Evolutionary conservation across 2,329 filamentous ascomycete species (phyloP).

Genomic region (Dothideomycetes sp.): DNA sequence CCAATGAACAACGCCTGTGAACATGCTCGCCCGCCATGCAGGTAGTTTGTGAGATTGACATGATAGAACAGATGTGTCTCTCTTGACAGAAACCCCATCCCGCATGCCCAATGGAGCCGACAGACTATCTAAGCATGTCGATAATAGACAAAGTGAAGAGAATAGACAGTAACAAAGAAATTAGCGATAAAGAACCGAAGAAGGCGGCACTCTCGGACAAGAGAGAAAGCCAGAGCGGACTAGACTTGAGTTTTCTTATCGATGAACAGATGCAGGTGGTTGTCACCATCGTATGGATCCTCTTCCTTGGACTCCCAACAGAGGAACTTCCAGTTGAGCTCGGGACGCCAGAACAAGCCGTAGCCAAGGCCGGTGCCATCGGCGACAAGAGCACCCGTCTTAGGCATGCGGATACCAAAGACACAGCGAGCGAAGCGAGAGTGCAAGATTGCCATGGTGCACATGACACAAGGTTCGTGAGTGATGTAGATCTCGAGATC

Average conservation of each 20-base stretch:
- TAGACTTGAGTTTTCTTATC: slow-evolving; percentile 12
- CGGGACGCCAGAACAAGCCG: slow-evolving; percentile 57
- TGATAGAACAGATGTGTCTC: no score
- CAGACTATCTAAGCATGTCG: slow-evolving; percentile 13
- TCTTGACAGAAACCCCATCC: slow-evolving; percentile 3
- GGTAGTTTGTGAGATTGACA: no score
- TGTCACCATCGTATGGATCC: slow-evolving; percentile 13
- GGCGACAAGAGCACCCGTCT: slow-evolving; percentile 74
- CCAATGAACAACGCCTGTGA: no score
- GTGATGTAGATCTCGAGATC: slow-evolving; percentile 89
- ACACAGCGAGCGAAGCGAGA: slow-evolving; percentile 82
- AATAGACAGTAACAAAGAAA: slow-evolving; percentile 1
- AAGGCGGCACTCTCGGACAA: neutral
- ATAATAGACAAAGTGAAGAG: slow-evolving; percentile 11
- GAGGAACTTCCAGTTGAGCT: slow-evolving; percentile 78
- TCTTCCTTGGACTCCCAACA: slow-evolving; percentile 52
- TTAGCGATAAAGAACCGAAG: neutral
- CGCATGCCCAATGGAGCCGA: slow-evolving; percentile 7
- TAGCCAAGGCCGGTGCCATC: slow-evolving; percentile 48
- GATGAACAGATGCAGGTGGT: slow-evolving; percentile 12
- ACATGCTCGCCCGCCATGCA: no score
- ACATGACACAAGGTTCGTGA: slow-evolving; percentile 94
- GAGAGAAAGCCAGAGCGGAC: slow-evolving; percentile 1
- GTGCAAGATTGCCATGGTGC: slow-evolving; percentile 91
- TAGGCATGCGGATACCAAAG: slow-evolving; percentile 68